Conservation (phyloP, 805 yeast genomes). For the Starmerella floris region DNA sequence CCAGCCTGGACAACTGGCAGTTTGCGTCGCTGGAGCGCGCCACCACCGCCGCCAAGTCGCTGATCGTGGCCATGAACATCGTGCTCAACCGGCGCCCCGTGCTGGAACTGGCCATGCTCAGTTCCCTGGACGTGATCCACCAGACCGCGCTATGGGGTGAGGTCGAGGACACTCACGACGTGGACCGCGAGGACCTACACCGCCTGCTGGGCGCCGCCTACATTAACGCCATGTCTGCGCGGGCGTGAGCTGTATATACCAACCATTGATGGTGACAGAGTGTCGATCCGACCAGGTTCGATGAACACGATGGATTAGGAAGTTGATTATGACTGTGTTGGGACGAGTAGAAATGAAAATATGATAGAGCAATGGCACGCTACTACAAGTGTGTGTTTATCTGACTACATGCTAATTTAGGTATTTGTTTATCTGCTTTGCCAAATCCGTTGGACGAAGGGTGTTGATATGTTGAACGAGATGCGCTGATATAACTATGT, state of each 20-base stretch:
- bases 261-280: not conserved
- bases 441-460: too few relatives aligned
- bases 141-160: slow-evolving; percentile 95
- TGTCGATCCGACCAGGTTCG: not conserved
- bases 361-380: too few relatives aligned
- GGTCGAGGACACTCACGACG: slow-evolving; percentile 97
- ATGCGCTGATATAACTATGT: too few relatives aligned
- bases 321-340: not conserved
- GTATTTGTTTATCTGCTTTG: too few relatives aligned
- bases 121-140: slow-evolving; percentile 65
- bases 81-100: slow-evolving; percentile 35
- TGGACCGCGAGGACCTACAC: slow-evolving; percentile 79
- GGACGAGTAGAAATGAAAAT: too few relatives aligned
- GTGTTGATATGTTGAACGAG: too few relatives aligned
- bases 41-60: slow-evolving; percentile 73
- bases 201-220: slow-evolving; percentile 75
- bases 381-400: too few relatives aligned
- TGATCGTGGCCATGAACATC: slow-evolving; percentile 64
- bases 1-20: slow-evolving; percentile 54
- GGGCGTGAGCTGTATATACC: too few relatives aligned
- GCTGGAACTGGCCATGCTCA: slow-evolving; percentile 63
- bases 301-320: not conserved
- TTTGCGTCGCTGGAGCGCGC: slow-evolving; percentile 82
- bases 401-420: too few relatives aligned
- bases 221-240: slow-evolving; percentile 23